These are phyloP conservation scores for Penium margaritaceum DNA, from an alignment of 139 green algal genomes.

Conservation along the genomic window DNA sequence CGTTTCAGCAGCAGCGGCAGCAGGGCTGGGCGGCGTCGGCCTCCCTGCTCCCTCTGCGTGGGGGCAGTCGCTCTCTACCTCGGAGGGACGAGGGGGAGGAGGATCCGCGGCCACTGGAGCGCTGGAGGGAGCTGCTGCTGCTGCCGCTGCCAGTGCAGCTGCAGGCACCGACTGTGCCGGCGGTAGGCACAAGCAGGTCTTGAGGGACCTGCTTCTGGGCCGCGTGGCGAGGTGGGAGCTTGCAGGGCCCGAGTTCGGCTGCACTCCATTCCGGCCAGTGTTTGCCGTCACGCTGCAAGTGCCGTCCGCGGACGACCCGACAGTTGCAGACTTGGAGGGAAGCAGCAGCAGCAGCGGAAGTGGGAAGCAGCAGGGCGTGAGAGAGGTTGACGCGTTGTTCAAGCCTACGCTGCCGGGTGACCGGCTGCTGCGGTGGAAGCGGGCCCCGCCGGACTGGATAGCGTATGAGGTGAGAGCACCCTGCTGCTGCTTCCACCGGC, in stretches of 20 bases:
- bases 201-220: too few relatives aligned
- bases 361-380: not conserved
- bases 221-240: not conserved
- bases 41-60: not conserved
- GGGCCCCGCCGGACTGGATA: constrained; percentile 32
- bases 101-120: not conserved
- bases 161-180: too few relatives aligned
- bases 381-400: constrained; percentile 18
- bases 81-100: not conserved
- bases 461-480: constrained; percentile 37
- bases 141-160: not conserved
- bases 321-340: too few relatives aligned
- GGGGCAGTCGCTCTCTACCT: too few relatives aligned
- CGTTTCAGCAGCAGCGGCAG: not conserved
- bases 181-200: too few relatives aligned
- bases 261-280: constrained; percentile 21
- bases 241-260: constrained; percentile 1
- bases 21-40: not conserved
- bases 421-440: constrained; percentile 1
- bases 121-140: not conserved
- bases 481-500: too few relatives aligned
- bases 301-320: not conserved
- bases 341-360: not conserved
- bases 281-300: constrained; percentile 11
- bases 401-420: constrained; percentile 22